Evolutionary conservation across 805 yeast species (phyloP), one percentile per base, ranked within the genome.

Genomic region (Suhomyces canberraensis): DNA sequence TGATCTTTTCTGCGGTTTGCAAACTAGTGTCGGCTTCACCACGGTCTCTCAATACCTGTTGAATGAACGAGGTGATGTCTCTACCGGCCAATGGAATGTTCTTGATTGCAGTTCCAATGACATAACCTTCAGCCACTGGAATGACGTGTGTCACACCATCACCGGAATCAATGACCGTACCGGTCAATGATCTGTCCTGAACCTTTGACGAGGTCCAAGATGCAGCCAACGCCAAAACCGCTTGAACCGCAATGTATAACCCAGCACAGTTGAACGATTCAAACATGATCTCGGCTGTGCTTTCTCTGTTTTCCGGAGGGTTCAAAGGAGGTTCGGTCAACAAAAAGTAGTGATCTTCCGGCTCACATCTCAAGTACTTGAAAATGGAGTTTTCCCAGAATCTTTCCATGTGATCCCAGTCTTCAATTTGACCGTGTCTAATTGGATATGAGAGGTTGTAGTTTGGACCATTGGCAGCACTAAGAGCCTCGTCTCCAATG

Each of bases 331-430:
- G 99, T 67, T 93, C 99, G 35, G 99, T 93, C 50, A 93, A 68
- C 39, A 93, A 69, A 64, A 93, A 93, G 58, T 87, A 89, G 58
- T 93, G 99, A 64, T 93, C 99, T 62, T 93, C 99, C 11, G 99
- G 99, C 66, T 93, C 98, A 60, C 98, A 88, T 61, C 96, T 80
- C 51, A 93, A 75, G 60, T 93, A 93, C 67, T 93, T 91, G 72
- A 93, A 93, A 55, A 93, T 90, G 31, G 96, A 87, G 54, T 86
- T 85, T 58, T 93, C 98, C 98, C 98, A 93, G 64, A 89, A 91
- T 59, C 98, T 76, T 64, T 93, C 98, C 98, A 93, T 93, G 58
- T 93, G 97, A 67, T 93, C 98, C 98, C 98, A 93, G 62, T 93
- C 88, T 63, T 93, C 98, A 45, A 93, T 84, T 70, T 93, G 98